phyloP scores from a whole-genome alignment of 495 filamentous ascomycete genomes.

The Pseudotulostoma volvatum region DNA sequence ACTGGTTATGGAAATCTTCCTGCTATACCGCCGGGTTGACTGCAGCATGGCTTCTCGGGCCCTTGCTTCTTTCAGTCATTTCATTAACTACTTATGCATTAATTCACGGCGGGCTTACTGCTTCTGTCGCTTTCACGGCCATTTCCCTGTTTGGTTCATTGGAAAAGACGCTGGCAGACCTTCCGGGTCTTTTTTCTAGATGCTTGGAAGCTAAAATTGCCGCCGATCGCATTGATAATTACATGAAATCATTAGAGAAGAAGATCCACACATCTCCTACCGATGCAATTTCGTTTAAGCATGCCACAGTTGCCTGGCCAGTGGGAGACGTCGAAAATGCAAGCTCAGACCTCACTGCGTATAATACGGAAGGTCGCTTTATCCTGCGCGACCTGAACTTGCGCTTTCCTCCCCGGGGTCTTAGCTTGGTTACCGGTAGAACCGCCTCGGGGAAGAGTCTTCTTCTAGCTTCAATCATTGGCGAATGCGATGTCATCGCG shows the following conservation, averaged over 20 bases:
- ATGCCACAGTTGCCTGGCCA: conserved; percentile 63
- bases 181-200: conserved; percentile 60
- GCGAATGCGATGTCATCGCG: conserved; percentile 34
- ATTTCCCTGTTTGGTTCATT: conserved; percentile 57
- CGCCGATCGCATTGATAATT: conserved; percentile 55
- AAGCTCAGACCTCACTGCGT: conserved; percentile 28
- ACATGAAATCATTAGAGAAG: conserved; percentile 53
- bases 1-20: conserved; percentile 40
- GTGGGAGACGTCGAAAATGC: conserved; percentile 27
- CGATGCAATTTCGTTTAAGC: conserved; percentile 47
- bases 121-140: conserved; percentile 70
- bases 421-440: conserved; percentile 41
- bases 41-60: conserved; percentile 54
- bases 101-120: conserved; percentile 41
- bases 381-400: conserved; percentile 44
- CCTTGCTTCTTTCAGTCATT: conserved; percentile 55
- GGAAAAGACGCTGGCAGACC: conserved; percentile 49
- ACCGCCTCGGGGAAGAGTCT: conserved; percentile 46
- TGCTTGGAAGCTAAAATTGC: conserved; percentile 55
- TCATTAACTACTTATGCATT: conserved; percentile 53
- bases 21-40: too few species aligned
- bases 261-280: conserved; percentile 34
- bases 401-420: conserved; percentile 44
- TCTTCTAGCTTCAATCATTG: conserved; percentile 41
- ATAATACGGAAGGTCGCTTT: too few species aligned